phyloP scores from a whole-genome alignment of 495 filamentous ascomycete genomes.

The Neurospora sp. region DNA sequence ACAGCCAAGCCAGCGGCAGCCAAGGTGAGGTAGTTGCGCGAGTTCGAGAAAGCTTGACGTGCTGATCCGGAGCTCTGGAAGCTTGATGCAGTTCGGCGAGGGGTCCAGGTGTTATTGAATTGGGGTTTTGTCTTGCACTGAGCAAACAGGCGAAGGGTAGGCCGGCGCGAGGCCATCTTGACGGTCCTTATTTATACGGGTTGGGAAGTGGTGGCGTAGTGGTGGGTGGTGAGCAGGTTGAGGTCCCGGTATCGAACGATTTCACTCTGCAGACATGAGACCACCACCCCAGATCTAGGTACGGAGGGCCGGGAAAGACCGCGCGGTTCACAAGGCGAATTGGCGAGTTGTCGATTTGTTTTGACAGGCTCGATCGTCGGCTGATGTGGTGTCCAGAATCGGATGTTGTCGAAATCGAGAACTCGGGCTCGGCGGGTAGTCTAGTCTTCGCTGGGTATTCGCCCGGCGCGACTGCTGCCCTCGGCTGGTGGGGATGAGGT shows the following conservation, averaged over 20 bases:
- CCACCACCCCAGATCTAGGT: conserved; percentile 16
- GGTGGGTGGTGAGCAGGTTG: conserved; percentile 1
- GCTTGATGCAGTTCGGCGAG: conserved; percentile 13
- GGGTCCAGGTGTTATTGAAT: conserved; percentile 4
- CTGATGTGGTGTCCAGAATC: conserved; percentile 18
- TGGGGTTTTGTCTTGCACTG: conserved; percentile 14
- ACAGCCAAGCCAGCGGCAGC: conserved; percentile 17
- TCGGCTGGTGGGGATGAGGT: not conserved
- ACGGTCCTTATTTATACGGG: conserved; percentile 2
- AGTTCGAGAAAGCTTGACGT: conserved; percentile 2
- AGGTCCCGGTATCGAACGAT: conserved; percentile 13
- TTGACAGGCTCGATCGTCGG: conserved; percentile 6
- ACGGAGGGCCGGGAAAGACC: conserved; percentile 5
- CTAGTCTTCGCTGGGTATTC: not conserved
- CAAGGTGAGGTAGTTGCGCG: conserved; percentile 12
- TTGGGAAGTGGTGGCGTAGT: not conserved
- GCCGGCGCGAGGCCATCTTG: conserved; percentile 18
- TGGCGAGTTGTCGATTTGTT: not conserved
- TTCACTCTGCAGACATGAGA: conserved; percentile 17
- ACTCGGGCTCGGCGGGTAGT: not conserved
- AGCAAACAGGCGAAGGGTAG: conserved; percentile 13
- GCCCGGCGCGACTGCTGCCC: not conserved
- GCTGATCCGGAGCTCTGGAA: conserved; percentile 2
- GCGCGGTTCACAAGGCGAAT: not conserved
- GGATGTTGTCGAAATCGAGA: conserved; percentile 14